Conservation (phyloP, 179 eudicot species). For the Beta lomatogona region DNA sequence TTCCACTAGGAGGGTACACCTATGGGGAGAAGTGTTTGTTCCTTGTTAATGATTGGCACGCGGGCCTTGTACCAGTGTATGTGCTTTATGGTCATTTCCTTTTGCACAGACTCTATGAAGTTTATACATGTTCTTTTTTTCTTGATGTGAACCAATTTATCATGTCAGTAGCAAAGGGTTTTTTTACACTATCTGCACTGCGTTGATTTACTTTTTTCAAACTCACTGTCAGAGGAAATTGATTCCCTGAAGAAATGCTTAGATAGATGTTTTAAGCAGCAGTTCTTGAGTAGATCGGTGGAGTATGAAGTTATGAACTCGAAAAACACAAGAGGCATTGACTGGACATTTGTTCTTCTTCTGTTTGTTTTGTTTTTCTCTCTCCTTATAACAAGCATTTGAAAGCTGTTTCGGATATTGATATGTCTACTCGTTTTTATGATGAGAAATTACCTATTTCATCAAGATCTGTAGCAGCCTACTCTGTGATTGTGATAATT, state of each 20-base stretch:
- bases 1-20: constrained; percentile 93
- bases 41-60: constrained; percentile 99
- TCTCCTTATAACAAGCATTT: background rate
- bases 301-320: background rate
- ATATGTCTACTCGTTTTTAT: background rate
- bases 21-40: constrained; percentile 91
- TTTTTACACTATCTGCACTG: background rate
- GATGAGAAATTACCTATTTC: background rate
- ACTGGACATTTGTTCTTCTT: background rate
- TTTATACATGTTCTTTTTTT: background rate
- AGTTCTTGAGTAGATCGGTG: background rate
- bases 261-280: background rate
- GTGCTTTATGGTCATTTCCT: constrained; percentile 27
- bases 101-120: background rate
- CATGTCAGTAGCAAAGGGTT: background rate
- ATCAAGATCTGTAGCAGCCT: background rate
- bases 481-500: background rate
- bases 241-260: background rate
- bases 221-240: background rate
- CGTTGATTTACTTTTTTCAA: background rate
- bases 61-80: constrained; percentile 94
- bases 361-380: background rate
- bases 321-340: background rate
- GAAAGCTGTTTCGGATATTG: background rate
- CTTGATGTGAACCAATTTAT: background rate